These are phyloP conservation scores for Sporodiniella umbellata DNA, from an alignment of 371 early-diverging fungal genomes.

Conservation along the genomic window DNA sequence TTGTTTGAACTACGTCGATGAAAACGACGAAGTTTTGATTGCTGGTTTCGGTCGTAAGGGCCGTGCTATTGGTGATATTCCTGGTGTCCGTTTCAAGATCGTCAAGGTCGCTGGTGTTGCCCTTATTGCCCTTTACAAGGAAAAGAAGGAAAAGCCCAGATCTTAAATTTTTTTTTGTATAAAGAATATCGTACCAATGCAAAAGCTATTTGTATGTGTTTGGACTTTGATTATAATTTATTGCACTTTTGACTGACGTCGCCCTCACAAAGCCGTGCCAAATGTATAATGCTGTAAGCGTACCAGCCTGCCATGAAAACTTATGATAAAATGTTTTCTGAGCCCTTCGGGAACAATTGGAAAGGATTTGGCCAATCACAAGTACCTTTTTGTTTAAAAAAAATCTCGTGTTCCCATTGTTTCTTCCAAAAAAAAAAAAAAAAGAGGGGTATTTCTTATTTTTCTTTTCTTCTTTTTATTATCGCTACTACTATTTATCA, in stretches of 20 bases:
- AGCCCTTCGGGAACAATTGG: no score
- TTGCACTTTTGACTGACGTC: no score
- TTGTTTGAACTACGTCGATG: slow-evolving; percentile 98
- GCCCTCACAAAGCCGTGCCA: no score
- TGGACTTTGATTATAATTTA: no score
- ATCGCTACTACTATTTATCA: neutral
- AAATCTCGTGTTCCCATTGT: no score
- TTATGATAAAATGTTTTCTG: no score
- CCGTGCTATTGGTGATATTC: slow-evolving; percentile 99
- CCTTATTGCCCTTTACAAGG: slow-evolving; percentile 98
- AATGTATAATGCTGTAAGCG: no score
- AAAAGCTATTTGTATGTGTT: no score
- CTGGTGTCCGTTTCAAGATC: slow-evolving; percentile 99
- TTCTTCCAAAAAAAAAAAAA: no score
- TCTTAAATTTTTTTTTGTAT: slow-evolving; percentile 59
- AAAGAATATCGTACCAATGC: neutral
- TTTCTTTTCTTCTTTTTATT: slow-evolving; percentile 4
- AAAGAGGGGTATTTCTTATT: neutral
- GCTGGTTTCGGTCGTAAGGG: slow-evolving; percentile 95
- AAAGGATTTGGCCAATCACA: no score
- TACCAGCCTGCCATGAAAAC: no score
- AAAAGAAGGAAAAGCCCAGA: slow-evolving; percentile 99
- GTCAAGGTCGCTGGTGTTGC: slow-evolving; percentile 99
- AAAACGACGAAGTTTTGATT: slow-evolving; percentile 96
- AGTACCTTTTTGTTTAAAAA: no score